These are phyloP conservation scores for Aspergillus quadricinctus DNA, from an alignment of 2,329 filamentous ascomycete genomes.

Conservation along the genomic window DNA sequence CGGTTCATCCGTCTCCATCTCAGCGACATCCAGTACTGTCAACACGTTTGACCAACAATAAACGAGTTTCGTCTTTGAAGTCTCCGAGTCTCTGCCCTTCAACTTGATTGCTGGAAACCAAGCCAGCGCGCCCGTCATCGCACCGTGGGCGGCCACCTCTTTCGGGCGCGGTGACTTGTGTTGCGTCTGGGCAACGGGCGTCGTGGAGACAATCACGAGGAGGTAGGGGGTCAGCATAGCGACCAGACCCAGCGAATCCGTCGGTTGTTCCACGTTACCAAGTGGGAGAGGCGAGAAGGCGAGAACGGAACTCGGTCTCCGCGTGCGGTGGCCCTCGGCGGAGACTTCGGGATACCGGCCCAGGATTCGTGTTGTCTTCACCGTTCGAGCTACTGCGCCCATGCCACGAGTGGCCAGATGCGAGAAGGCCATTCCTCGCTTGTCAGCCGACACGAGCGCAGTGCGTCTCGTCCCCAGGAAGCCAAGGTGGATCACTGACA, in stretches of 20 bases:
- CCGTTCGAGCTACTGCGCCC: constrained; percentile 74
- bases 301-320: constrained; percentile 91
- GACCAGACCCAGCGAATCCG: constrained; percentile 82
- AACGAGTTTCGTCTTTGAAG: constrained; percentile 74
- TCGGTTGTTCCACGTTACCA: constrained; percentile 87
- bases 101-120: constrained; percentile 97
- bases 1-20: constrained; percentile 53
- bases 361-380: constrained; percentile 86
- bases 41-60: constrained; percentile 99
- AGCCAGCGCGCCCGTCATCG: constrained; percentile 87
- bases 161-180: constrained; percentile 90
- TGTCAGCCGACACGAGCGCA: constrained; percentile 89
- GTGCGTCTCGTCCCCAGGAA: constrained; percentile 93
- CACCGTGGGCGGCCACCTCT: constrained; percentile 81
- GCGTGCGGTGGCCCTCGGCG: constrained; percentile 57
- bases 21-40: constrained; percentile 83
- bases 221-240: constrained; percentile 95
- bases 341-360: constrained; percentile 78
- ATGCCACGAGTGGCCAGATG: constrained; percentile 90
- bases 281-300: constrained; percentile 86
- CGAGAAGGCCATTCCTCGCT: constrained; percentile 95
- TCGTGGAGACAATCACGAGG: constrained; percentile 94
- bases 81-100: constrained; percentile 66
- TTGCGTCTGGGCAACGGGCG: constrained; percentile 91
- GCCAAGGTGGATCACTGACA: constrained; percentile 81